Evolutionary conservation across 306 rosid species (phyloP), one percentile per base, ranked within the genome.

Genomic region (Sesbania bispinosa): DNA sequence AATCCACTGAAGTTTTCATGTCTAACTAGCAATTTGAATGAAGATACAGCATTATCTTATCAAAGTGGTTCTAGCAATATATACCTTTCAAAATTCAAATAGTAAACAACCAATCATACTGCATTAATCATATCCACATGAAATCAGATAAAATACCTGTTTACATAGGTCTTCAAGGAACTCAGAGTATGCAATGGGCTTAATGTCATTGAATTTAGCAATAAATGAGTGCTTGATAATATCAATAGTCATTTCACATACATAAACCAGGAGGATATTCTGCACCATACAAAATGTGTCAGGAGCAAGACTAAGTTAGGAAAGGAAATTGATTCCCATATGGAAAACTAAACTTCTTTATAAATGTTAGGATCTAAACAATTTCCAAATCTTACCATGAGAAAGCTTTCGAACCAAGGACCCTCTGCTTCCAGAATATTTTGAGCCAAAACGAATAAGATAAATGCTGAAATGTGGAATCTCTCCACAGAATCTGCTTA

Each of bases 341-440:
- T 19, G 47, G 48, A 27, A 42, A 72, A 35, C 13, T 42, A 35
- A 71, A 35, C 3, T 62, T 46, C 39, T n/a, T n/a, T 57, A 53
- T 18, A 41, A 62, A 59, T 13, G 58, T 18, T 18, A 8, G 14
- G 41, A 7, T 62, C 57, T 27, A 67, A 43, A 52, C 14, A 36
- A 36, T 67, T 41, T 71, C 24, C 67, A 55, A 55, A 83, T 79
- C 96, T 86, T 88, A 94, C 99, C 48, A 8, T 77, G 72, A 91
- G 78, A 79, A 94, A 94, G 82, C 88, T 88, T 71, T 84, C 75
- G 69, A 94, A 91, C 99, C 99, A 94, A 77, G 97, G 93, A 58
- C 97, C 97, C 86, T 94, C 99, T 5, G 97, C 96, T 86, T 94
- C 99, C 81, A 91, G 88, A 83, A 94, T 91, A 76, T 94, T 94